Percentiles rank a stretch among this genome's conserved stretches.
Evolutionary conservation across 108 stramenopile species (phyloP).

Genomic region (Seminavis robusta): DNA sequence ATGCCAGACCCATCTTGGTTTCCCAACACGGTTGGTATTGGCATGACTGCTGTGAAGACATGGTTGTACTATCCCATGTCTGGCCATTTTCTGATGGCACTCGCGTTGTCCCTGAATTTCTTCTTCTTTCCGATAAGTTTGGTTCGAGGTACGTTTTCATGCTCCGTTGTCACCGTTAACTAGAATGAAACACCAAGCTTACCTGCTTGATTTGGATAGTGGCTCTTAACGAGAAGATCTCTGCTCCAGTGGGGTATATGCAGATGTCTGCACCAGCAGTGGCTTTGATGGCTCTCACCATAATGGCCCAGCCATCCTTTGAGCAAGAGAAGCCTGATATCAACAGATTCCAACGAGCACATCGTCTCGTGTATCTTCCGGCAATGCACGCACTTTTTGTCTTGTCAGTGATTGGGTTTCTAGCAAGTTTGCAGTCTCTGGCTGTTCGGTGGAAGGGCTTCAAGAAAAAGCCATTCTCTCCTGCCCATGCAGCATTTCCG

Average conservation of each 20-base stretch:
- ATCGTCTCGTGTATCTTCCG: slow-evolving; percentile 68
- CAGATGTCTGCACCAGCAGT: slow-evolving; percentile 77
- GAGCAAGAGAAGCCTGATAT: slow-evolving; percentile 74
- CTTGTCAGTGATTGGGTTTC: slow-evolving; percentile 53
- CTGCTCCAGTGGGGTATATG: slow-evolving; percentile 72
- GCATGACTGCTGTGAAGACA: slow-evolving; percentile 67
- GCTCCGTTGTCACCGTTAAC: slow-evolving; percentile 22
- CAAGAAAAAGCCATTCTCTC: slow-evolving; percentile 54
- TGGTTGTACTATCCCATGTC: slow-evolving; percentile 67
- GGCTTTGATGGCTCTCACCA: slow-evolving; percentile 60
- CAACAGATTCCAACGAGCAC: slow-evolving; percentile 59
- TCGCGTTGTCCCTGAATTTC: slow-evolving; percentile 33
- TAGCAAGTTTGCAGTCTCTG: slow-evolving; percentile 64
- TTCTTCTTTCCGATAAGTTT: slow-evolving; percentile 70
- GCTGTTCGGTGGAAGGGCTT: slow-evolving; percentile 52
- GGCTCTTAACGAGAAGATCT: slow-evolving; percentile 67
- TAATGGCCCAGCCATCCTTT: slow-evolving; percentile 79
- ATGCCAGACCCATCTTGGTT: slow-evolving; percentile 80
- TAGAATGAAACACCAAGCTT: too few relatives aligned
- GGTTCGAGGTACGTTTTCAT: too few relatives aligned
- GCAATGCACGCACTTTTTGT: slow-evolving; percentile 66
- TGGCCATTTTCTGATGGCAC: slow-evolving; percentile 58
- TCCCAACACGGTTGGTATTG: slow-evolving; percentile 74
- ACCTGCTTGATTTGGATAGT: too few relatives aligned
- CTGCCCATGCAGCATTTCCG: slow-evolving; percentile 81